Conservation (phyloP, 2,329 filamentous ascomycete genomes). For the Malbranchea zuffiana region DNA sequence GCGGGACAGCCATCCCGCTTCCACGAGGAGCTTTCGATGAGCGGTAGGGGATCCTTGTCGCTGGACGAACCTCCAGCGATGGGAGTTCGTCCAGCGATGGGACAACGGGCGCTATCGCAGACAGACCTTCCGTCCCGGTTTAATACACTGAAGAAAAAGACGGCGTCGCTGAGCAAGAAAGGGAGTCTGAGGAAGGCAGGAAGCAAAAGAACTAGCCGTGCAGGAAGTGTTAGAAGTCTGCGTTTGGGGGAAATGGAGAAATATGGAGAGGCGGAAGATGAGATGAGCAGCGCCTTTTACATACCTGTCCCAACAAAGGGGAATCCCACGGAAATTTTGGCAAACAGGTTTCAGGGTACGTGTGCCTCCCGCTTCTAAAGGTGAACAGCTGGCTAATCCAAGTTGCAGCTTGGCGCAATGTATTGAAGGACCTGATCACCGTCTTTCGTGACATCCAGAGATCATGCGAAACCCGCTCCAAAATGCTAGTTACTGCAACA, state of each 20-base stretch:
- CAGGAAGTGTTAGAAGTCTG: conserved; percentile 76
- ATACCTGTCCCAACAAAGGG: conserved; percentile 81
- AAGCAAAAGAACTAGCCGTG: conserved; percentile 70
- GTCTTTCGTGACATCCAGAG: conserved; percentile 89
- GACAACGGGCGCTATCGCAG: conserved; percentile 32
- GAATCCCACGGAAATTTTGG: conserved; percentile 77
- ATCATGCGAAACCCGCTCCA: conserved; percentile 77
- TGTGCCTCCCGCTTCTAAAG: conserved; percentile 11
- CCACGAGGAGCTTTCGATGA: conserved; percentile 29
- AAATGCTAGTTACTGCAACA: conserved; percentile 69
- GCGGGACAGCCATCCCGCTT: conserved; percentile 30
- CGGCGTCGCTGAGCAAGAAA: conserved; percentile 61
- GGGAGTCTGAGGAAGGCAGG: conserved; percentile 66
- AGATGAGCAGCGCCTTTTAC: conserved; percentile 70
- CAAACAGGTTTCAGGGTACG: conserved; percentile 78
- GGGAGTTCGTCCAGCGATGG: conserved; percentile 16
- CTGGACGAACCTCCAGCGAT: conserved; percentile 19
- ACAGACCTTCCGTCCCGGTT: conserved; percentile 36
- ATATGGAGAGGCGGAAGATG: conserved; percentile 41
- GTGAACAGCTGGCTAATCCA: not conserved
- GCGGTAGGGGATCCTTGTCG: conserved; percentile 28
- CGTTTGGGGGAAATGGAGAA: conserved; percentile 54
- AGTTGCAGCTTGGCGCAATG: conserved; percentile 75
- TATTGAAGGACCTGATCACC: conserved; percentile 84
- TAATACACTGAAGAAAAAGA: conserved; percentile 76